A percentile compares a stretch with the other conserved stretches of the same genome.
phyloP scores from a whole-genome alignment of 1,284 basidiomycete genomes.

The Xerocomus minutiporus region DNA sequence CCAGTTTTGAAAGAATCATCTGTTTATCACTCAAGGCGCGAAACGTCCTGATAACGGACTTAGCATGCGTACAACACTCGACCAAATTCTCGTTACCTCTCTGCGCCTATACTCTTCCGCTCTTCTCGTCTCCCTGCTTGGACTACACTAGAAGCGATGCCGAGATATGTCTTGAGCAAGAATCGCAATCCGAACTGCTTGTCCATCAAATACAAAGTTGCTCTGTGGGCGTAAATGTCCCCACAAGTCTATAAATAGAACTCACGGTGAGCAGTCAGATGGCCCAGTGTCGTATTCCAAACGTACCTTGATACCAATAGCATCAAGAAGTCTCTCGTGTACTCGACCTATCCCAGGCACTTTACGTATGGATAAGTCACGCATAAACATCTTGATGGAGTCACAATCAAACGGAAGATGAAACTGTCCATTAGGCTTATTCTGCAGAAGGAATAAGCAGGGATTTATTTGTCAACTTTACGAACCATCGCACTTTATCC shows the following conservation, averaged over 20 bases:
- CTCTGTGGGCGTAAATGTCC: conserved; percentile 76
- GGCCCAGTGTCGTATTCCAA: not conserved
- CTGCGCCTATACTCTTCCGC: conserved; percentile 85
- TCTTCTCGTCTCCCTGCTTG: conserved; percentile 71
- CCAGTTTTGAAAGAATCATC: conserved; percentile 69
- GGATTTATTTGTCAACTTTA: not conserved
- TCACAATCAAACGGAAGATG: conserved; percentile 64
- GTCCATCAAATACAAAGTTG: conserved; percentile 73
- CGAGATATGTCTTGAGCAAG: conserved; percentile 74
- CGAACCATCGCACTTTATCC: conserved; percentile 57
- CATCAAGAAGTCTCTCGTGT: conserved; percentile 79
- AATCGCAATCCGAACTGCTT: conserved; percentile 77
- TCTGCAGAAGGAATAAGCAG: conserved; percentile 41
- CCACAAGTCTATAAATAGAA: conserved; percentile 64
- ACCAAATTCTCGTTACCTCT: conserved; percentile 50
- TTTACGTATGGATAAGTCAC: conserved; percentile 71
- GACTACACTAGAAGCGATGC: conserved; percentile 80
- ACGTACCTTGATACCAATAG: conserved; percentile 76
- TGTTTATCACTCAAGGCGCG: conserved; percentile 57
- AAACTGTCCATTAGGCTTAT: conserved; percentile 93
- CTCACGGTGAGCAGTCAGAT: conserved; percentile 2
- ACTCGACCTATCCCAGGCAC: conserved; percentile 87
- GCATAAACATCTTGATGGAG: conserved; percentile 71
- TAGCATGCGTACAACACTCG: not conserved
- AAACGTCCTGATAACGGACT: conserved; percentile 61